These are phyloP conservation scores for Triangularia verruculosa DNA, from an alignment of 2,329 filamentous ascomycete species.

Conservation along the genomic window DNA sequence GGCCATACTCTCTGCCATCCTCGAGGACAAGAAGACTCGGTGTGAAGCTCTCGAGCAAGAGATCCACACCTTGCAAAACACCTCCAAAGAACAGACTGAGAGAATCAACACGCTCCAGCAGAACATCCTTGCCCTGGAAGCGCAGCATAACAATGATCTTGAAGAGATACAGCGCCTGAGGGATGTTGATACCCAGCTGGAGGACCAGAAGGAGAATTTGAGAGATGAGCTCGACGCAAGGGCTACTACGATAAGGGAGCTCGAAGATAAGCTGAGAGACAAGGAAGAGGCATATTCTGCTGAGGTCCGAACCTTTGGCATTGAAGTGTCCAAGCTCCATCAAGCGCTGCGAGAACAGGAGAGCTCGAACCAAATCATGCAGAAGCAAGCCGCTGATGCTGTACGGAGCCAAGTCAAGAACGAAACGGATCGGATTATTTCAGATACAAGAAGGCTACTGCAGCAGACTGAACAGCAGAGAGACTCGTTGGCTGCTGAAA, in stretches of 20 bases:
- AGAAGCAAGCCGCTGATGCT: slow-evolving; percentile 30
- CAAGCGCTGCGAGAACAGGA: slow-evolving; percentile 26
- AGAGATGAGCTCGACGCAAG: slow-evolving; percentile 22
- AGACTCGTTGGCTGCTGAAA: slow-evolving; percentile 21
- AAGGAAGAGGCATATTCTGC: slow-evolving; percentile 15
- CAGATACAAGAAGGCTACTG: slow-evolving; percentile 30
- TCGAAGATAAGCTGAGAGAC: slow-evolving; percentile 22
- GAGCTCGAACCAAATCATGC: slow-evolving; percentile 10
- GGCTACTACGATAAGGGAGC: slow-evolving; percentile 15
- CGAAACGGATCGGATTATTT: slow-evolving; percentile 28
- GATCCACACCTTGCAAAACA: slow-evolving; percentile 15
- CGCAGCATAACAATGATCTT: not conserved
- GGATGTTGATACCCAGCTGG: not conserved
- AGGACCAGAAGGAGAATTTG: slow-evolving; percentile 16
- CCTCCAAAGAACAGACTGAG: slow-evolving; percentile 13
- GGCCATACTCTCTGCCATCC: slow-evolving; percentile 16
- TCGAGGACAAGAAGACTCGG: slow-evolving; percentile 18
- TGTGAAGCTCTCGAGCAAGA: slow-evolving; percentile 17
- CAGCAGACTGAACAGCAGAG: slow-evolving; percentile 26
- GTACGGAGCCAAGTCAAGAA: slow-evolving; percentile 34
- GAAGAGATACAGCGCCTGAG: slow-evolving; percentile 13
- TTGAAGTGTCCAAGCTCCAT: slow-evolving; percentile 20
- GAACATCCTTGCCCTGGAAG: slow-evolving; percentile 8
- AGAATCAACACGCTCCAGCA: slow-evolving; percentile 25
- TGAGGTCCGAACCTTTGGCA: slow-evolving; percentile 22